These are phyloP conservation scores for Nicotiana paniculata DNA, from an alignment of 257 asterid genomes.

Conservation along the genomic window DNA sequence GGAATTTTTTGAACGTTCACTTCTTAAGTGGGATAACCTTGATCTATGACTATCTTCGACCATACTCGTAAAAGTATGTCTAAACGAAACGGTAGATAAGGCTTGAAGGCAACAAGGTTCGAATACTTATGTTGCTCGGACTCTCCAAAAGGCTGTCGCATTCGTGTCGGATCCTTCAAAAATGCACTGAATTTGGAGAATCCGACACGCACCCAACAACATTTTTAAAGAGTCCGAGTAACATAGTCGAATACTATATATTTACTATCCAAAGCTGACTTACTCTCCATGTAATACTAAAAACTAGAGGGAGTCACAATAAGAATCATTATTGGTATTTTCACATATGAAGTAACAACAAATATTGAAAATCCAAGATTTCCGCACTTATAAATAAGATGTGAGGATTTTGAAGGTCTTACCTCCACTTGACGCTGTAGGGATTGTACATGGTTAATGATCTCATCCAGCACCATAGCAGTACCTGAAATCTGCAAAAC, in stretches of 20 bases:
- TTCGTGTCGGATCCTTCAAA: too few relatives aligned
- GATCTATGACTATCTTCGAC: not conserved
- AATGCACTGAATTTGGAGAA: too few relatives aligned
- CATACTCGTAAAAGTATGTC: not conserved
- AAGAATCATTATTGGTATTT: not conserved
- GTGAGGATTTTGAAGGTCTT: slow-evolving; percentile 14
- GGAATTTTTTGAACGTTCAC: not conserved
- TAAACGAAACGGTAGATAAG: not conserved
- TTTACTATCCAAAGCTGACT: not conserved
- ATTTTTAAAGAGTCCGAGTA: too few relatives aligned
- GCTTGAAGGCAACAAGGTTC: too few relatives aligned
- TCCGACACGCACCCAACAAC: too few relatives aligned
- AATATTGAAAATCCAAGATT: not conserved
- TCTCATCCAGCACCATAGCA: slow-evolving; percentile 90
- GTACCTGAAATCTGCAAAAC: slow-evolving; percentile 78
- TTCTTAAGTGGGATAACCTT: not conserved
- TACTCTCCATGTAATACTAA: not conserved
- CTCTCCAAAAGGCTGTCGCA: too few relatives aligned
- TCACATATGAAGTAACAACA: not conserved
- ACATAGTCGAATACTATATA: too few relatives aligned
- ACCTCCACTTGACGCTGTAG: slow-evolving; percentile 95
- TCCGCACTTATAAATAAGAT: not conserved
- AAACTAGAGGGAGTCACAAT: not conserved
- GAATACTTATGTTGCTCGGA: too few relatives aligned
- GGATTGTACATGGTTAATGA: slow-evolving; percentile 81